phyloP scores from a whole-genome alignment of 768 basidiomycete genomes.

The Tulasnella calospora region DNA sequence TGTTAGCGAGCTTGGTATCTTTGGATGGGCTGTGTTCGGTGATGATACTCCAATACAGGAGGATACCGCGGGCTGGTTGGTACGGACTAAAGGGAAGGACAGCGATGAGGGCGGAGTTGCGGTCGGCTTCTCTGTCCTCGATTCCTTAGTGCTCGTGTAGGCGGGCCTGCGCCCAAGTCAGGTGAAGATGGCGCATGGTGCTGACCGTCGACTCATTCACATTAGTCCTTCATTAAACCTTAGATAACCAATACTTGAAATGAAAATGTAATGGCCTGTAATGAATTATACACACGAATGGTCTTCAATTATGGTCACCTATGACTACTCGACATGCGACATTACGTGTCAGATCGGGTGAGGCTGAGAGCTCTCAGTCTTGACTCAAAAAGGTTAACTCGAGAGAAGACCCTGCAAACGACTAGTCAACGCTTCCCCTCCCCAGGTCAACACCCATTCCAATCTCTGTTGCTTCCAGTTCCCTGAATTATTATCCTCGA shows the following conservation, averaged over 20 bases:
- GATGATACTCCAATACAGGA: constrained; percentile 34
- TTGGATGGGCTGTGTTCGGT: constrained; percentile 81
- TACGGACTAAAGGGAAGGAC: constrained; percentile 30
- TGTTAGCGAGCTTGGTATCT: constrained; percentile 87
- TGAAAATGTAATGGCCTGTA: neutral
- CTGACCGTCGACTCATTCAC: constrained; percentile 2
- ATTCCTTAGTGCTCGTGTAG: constrained; percentile 57
- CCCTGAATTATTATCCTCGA: constrained; percentile 10
- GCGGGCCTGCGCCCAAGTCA: constrained; percentile 3
- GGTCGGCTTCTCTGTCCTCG: constrained; percentile 72
- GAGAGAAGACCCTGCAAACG: constrained; percentile 19
- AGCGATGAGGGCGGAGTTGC: constrained; percentile 76
- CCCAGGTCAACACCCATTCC: constrained; percentile 16
- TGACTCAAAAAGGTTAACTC: constrained; percentile 9
- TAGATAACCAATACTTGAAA: constrained; percentile 7
- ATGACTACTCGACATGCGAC: neutral
- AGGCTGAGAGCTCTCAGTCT: neutral
- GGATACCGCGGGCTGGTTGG: constrained; percentile 29
- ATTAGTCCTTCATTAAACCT: constrained; percentile 14
- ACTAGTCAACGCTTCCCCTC: neutral
- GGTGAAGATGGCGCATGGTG: constrained; percentile 12
- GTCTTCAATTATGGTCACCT: neutral
- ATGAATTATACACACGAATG: constrained; percentile 12
- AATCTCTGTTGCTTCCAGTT: constrained; percentile 16
- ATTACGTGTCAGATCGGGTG: neutral